Base-by-base conservation (phyloP, 257 asterid species). In the Forsythia suspensa region DNA sequence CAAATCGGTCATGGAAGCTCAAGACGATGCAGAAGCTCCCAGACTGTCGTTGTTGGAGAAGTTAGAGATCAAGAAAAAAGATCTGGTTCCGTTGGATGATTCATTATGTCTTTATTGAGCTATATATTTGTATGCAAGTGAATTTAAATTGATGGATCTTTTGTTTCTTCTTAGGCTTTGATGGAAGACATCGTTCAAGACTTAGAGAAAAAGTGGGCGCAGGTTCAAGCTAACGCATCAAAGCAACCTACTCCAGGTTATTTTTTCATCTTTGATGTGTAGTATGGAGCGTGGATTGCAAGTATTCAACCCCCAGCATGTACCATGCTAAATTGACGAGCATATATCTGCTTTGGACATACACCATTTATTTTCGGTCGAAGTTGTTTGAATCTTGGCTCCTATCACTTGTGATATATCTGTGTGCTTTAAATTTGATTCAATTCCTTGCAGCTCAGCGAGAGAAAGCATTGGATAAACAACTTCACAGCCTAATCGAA, bases 401-500 rank as follows among this genome's bases (percentile, higher is more conserved):
- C 29, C 36, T 20, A 57, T 57, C 36, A 7, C 67, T 20, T 57
- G 3, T 57, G 36, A 57, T 21, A 20, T 20, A 57, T 57, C 34
- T 2, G 2, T 3, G 24, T 57, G 34, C 67, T 57, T 57, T 57
- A 57, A 57, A 57, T 63, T 63, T 63, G 38, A 59, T 77, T 76
- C 75, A 68, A 43, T 82, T 68, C 38, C 74, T 85, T 83, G 79
- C 96, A 96, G 99, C 92, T 81, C 97, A 94, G 85, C 91, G 97
- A 20, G 97, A 96, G 86, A 94, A 93, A 73, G 77, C 90, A 74
- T 79, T 94, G 90, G 98, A 96, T 88, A 94, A 86, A 81, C 99
- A 96, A 85, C 97, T 94, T 79, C 99, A 92, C 83, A 87, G 96
- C 91, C 90, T 90, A 81, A 89, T 94, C 37, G 99, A 94, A 88